Percentiles rank a stretch among this genome's conserved stretches.
phyloP scores from a whole-genome alignment of 2,329 filamentous ascomycete species.

The Trichoderma atroviride region DNA sequence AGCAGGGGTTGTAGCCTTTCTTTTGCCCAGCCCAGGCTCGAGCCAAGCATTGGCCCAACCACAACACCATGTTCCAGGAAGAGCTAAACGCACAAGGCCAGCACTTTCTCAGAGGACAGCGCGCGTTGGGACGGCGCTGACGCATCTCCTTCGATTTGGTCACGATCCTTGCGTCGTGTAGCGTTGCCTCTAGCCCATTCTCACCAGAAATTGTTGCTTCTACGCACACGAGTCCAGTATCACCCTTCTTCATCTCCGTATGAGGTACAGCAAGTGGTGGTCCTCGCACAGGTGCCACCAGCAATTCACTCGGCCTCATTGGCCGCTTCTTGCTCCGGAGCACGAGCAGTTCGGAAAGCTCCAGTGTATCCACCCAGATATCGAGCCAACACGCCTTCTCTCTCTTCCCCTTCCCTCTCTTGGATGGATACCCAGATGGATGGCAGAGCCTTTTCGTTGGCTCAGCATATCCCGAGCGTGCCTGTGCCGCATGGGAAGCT shows the following conservation, averaged over 20 bases:
- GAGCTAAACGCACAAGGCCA: constrained; percentile 10
- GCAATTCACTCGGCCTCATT: background rate
- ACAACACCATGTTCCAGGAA: constrained; percentile 20
- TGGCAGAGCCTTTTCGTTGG: background rate
- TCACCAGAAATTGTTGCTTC: background rate
- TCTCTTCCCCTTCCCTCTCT: background rate
- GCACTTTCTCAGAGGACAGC: constrained; percentile 14
- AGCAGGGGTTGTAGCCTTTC: background rate
- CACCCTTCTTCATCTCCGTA: background rate
- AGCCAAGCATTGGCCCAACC: constrained; percentile 14
- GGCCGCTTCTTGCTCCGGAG: background rate
- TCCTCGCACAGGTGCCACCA: background rate
- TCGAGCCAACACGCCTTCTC: background rate
- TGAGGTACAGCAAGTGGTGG: background rate
- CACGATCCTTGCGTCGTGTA: constrained; percentile 24
- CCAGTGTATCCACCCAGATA: background rate
- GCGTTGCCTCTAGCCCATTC: constrained; percentile 9
- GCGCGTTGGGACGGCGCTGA: constrained; percentile 20
- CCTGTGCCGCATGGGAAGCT: constrained; percentile 23
- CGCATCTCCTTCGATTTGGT: constrained; percentile 23
- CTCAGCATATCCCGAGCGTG: constrained; percentile 8
- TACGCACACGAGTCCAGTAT: background rate
- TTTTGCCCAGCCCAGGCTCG: constrained; percentile 13
- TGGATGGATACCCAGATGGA: background rate
- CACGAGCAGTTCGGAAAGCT: background rate